Evolutionary conservation across 2,329 filamentous ascomycete species (phyloP), one percentile per base, ranked within the genome.

Genomic region (Cordyceps cicadae): DNA sequence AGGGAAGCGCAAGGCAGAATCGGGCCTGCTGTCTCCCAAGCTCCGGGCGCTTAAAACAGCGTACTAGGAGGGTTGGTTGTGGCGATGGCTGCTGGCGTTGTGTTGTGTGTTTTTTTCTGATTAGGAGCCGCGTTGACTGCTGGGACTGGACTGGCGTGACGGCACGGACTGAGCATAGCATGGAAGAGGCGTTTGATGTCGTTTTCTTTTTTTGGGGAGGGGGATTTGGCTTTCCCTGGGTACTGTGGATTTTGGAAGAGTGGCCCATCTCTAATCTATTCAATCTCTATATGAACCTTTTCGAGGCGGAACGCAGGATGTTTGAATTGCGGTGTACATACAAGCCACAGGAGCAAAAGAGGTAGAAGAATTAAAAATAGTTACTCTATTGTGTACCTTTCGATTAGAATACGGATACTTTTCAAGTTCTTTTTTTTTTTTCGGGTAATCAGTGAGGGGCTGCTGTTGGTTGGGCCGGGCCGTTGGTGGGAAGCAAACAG

Each of bases 1-100:
- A 65, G 87, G 87, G 54, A 92, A 92, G 74, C 79, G 89, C 63
- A 92, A 92, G 73, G 87, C 87, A 54, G 88, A 90, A 76, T 83
- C 82, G 66, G 76, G 77, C 19, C 67, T 76, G 15, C 65, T 70
- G 32, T 74, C 72, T 12, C 73, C 73, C 11, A 76, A 75, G 63
- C 66, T 74, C 19, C 69, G 74, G 52, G 56, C 58, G 43, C 50
- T 54, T 29, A 60, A 60, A 21, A 54, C 51, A 21, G 50, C 58
- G 29, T 60, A 60, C 58, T 60, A 60, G 58, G 12, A 41, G 37
- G 39, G 17, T 43, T n/a, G 39, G 15, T 4, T n/a, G 29, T 43
- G 5, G 34, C 4, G 11, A 37, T 43, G 15, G n/a, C 15, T n/a
- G 12, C 15, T 2, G 58, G 41, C 29, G 41, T 46, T 59, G 49